A percentile compares a stretch with the other conserved stretches of the same genome.
These are phyloP conservation scores for Leptographium flavum DNA, from an alignment of 2,329 filamentous ascomycete genomes.

Conservation along the genomic window DNA sequence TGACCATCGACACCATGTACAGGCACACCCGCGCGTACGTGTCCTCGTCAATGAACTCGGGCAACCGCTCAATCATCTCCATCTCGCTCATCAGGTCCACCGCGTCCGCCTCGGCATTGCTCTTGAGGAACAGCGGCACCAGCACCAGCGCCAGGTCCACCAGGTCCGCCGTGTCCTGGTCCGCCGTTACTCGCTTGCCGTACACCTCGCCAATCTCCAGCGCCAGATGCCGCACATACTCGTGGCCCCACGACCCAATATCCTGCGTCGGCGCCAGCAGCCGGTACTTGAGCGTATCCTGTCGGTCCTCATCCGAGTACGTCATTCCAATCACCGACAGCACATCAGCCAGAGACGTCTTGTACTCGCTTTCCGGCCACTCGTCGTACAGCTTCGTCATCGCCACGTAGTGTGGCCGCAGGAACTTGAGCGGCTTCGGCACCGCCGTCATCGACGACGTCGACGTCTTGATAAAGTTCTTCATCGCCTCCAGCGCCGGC, in stretches of 20 bases:
- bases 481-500: constrained; percentile 87
- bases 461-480: constrained; percentile 96
- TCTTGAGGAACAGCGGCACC: constrained; percentile 88
- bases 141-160: constrained; percentile 71
- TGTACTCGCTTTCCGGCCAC: constrained; percentile 75
- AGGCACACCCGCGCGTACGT: constrained; percentile 87
- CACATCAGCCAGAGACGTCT: constrained; percentile 84
- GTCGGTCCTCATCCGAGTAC: constrained; percentile 87
- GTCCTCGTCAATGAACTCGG: constrained; percentile 81
- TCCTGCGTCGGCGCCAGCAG: constrained; percentile 81
- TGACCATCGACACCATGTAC: constrained; percentile 99
- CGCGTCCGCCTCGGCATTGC: constrained; percentile 95
- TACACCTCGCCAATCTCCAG: constrained; percentile 94
- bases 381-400: constrained; percentile 77
- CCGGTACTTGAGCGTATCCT: constrained; percentile 93
- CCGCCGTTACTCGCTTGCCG: constrained; percentile 70
- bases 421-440: constrained; percentile 94
- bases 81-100: constrained; percentile 95
- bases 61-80: constrained; percentile 89
- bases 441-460: constrained; percentile 99
- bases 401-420: constrained; percentile 89
- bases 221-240: constrained; percentile 91
- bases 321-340: constrained; percentile 98
- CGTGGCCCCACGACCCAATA: constrained; percentile 94
- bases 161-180: constrained; percentile 72